phyloP scores from a whole-genome alignment of 495 filamentous ascomycete genomes.

The Sabuloglossum arenarium region DNA sequence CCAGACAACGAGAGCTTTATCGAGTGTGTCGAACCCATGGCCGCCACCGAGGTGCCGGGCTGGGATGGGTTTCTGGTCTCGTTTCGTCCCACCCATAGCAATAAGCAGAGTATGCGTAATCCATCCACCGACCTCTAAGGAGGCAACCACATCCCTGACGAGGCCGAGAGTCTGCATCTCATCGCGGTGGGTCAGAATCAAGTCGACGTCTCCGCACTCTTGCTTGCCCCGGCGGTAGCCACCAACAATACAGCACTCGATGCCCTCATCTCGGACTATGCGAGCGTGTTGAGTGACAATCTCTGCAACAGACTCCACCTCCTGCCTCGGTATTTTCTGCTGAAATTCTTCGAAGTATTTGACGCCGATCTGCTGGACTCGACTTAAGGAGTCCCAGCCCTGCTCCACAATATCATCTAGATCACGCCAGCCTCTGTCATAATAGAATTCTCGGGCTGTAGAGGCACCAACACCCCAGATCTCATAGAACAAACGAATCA shows the following conservation, averaged over 20 bases:
- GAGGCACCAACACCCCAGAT: constrained; percentile 84
- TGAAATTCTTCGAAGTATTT: constrained; percentile 86
- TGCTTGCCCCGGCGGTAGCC: constrained; percentile 71
- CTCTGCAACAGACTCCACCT: constrained; percentile 48
- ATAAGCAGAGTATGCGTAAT: constrained; percentile 70
- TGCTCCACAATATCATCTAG: constrained; percentile 71
- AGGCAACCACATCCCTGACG: constrained; percentile 41
- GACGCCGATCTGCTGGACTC: constrained; percentile 85
- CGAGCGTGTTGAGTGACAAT: constrained; percentile 43
- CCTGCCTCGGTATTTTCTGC: constrained; percentile 42
- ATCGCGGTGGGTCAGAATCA: constrained; percentile 66
- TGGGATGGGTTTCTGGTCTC: constrained; percentile 45
- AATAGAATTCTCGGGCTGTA: constrained; percentile 71
- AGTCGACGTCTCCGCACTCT: constrained; percentile 58
- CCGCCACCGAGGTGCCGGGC: constrained; percentile 15
- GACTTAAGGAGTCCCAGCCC: constrained; percentile 52
- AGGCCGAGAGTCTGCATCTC: constrained; percentile 41
- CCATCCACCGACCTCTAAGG: constrained; percentile 43
- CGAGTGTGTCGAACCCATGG: constrained; percentile 61
- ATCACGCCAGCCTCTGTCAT: constrained; percentile 46
- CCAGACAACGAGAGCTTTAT: constrained; percentile 90
- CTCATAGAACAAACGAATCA: constrained; percentile 46
- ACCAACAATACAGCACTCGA: constrained; percentile 59
- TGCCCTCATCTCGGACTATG: constrained; percentile 24
- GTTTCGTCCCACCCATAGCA: constrained; percentile 39